Base-by-base conservation (phyloP, 1,139 yeast species). In the Yamadazyma jaroonii region DNA sequence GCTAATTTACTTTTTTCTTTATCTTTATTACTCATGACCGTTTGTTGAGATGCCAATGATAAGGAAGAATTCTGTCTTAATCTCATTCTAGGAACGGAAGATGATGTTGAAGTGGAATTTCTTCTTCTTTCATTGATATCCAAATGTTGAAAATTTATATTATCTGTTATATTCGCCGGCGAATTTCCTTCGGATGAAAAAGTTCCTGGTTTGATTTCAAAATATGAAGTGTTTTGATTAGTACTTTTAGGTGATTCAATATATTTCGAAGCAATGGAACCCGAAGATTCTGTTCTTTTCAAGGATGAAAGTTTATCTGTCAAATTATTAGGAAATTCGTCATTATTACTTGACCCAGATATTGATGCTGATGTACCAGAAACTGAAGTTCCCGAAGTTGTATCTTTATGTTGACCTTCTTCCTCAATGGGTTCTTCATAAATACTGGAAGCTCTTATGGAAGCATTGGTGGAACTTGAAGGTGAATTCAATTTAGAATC, bases 41-140 rank as follows among this genome's bases (percentile, higher is more conserved):
- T 46, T 20, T 46, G 43, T 3, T 45, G 31, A 2, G 51, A 44
- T 4, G 49, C 43, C 12, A 47, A 32, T 2, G 49, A 45, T 9
- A 47, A 29, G 8, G 52, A 48, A 33, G 49, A 45, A 36, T 48
- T 46, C 8, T 48, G 34, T 31, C 50, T 39, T 20, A 34, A 39
- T 20, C 32, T 36, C 12, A 29, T 29, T 23, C 34, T 43, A 5
- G 49, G 41, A 3, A 39, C 22, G 0, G 50, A 46, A 1, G 49
- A 36, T 6, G 40, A 37, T 8, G 50, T 44, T 3, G 50, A 46
- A 3, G 45, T 23, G 1, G 50, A 46, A 25, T 40, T 40, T 26
- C 47, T 38, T 28, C 49, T 43, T 12, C 23, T 33, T 3, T 44
- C 48, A 13, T 9, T 9, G 13, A 24, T 9, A 10, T 35, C 37